Conservation (phyloP, 108 stramenopile genomes). For the Nitzschia palea region DNA sequence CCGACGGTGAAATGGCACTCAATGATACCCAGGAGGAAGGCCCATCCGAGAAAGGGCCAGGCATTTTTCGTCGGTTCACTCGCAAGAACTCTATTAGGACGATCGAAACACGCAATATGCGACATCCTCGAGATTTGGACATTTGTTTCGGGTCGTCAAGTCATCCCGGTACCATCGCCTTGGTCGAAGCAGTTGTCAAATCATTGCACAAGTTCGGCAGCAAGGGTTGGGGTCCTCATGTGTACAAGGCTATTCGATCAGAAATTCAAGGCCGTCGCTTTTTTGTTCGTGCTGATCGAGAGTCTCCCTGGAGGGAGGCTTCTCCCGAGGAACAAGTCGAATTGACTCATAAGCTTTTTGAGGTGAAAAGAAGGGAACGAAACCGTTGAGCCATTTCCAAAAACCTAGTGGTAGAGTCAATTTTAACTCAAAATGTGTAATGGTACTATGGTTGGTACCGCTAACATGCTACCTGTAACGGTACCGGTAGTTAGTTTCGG, state of each 20-base stretch:
- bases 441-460: not conserved
- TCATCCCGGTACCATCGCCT: constrained; percentile 27
- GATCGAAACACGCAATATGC: not conserved
- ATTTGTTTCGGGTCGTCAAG: constrained; percentile 7
- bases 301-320: constrained; percentile 25
- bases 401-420: not conserved
- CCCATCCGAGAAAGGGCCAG: not conserved
- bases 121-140: constrained; percentile 15
- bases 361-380: constrained; percentile 8
- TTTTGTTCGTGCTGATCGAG: constrained; percentile 6
- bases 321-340: not conserved
- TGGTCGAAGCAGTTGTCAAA: constrained; percentile 1
- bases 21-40: not conserved
- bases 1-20: constrained; percentile 2
- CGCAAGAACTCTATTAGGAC: not conserved
- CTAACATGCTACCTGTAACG: too few relatives aligned
- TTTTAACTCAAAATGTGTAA: not conserved
- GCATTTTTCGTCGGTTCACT: constrained; percentile 4
- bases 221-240: constrained; percentile 3
- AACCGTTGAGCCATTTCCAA: too few relatives aligned
- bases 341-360: constrained; percentile 7
- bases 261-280: constrained; percentile 12
- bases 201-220: constrained; percentile 5
- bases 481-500: too few relatives aligned
- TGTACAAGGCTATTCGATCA: constrained; percentile 25